Conservation (phyloP, 176 grass and related monocot species). For the Zea mays region DNA sequence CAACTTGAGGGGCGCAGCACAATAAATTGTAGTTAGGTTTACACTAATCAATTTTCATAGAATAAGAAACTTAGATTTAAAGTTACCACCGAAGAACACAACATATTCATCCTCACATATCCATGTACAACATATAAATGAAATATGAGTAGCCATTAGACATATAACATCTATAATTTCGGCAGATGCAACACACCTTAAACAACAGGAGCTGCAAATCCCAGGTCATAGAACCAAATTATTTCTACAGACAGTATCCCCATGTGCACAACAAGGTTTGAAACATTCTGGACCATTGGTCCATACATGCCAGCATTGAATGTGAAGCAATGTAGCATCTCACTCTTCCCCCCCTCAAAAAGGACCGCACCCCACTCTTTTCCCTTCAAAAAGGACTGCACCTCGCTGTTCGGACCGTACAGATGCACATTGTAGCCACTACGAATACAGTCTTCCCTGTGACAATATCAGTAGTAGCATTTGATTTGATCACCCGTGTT, state of each 20-base stretch:
- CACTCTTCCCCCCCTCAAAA: neutral
- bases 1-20: neutral
- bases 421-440: neutral
- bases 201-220: neutral
- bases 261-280: neutral
- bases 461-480: neutral
- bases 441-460: neutral
- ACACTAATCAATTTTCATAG: neutral
- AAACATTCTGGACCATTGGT: conserved; percentile 8
- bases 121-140: neutral
- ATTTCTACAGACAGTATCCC: neutral
- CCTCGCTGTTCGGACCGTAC: neutral
- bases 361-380: neutral
- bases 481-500: neutral
- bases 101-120: neutral
- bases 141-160: neutral
- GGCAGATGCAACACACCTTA: neutral
- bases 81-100: neutral
- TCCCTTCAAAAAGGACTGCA: neutral
- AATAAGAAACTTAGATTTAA: neutral
- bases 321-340: neutral
- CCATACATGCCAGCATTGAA: conserved; percentile 18
- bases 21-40: neutral
- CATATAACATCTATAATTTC: neutral
- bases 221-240: neutral